Evolutionary conservation across 306 rosid genomes (phyloP), one percentile per base, ranked within the genome.

Genomic region (Ormosia semicastrata): DNA sequence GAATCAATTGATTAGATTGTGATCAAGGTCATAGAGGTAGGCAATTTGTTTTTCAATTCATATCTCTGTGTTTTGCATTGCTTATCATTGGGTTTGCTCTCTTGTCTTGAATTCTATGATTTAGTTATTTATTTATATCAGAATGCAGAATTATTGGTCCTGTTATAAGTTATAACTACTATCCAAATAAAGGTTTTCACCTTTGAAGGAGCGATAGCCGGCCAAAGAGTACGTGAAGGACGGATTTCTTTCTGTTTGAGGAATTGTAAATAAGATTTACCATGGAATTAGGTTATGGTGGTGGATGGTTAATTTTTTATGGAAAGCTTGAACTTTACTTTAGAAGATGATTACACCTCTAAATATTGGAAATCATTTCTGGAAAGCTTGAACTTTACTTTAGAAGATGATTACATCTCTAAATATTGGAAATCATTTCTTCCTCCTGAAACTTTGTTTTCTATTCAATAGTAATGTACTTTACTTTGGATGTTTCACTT

Each of bases 21-120:
- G 74, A 43, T 78, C 77, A 40, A 60, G 73, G 62, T 77, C 37
- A 29, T 44, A 66, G 44, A 81, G 89, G 89, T 87, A 39, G 18
- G 70, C 13, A n/a, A 30, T 37, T 66, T 66, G 59, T 32, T 79
- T 33, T 73, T 33, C 36, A 29, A 32, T 59, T 56, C 34, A 3
- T 8, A 54, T 68, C 59, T 24, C 32, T 10, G 39, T 69, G 62
- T 63, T 41, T 14, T 39, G 0, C 33, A 18, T 40, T 68, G 18
- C 47, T 68, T 8, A 6, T 32, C 24, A 32, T 65, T 58, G 66
- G 66, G 39, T 32, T 12, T 32, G n/a, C 15, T 66, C 2, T 3
- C 17, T 65, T 65, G 15, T 60, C 15, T 60, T 60, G 17, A 65
- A 11, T 52, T 66, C 50, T 34, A 4, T 29, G n/a, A 17, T 7